Conservation (phyloP, 441 rosid species). For the Flueggea neowawraea region DNA sequence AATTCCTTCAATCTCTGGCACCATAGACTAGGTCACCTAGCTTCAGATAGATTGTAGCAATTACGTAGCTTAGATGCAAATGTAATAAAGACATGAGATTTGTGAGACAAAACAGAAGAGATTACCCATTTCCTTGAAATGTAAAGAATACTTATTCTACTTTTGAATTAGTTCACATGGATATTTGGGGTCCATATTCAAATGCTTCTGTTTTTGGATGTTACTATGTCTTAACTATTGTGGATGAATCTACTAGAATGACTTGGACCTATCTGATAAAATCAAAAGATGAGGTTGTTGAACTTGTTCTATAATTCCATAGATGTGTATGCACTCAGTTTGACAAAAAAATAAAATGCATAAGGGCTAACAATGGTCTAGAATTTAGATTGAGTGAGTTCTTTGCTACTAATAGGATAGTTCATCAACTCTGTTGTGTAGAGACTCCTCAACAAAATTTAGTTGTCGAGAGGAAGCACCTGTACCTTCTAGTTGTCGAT, state of each 20-base stretch:
- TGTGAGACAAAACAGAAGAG: not conserved
- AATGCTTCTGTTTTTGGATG: not conserved
- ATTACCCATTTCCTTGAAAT: not conserved
- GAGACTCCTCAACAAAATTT: constrained; percentile 2
- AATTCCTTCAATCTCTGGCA: too few species aligned
- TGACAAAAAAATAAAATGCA: not conserved
- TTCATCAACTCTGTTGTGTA: not conserved
- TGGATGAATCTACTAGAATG: not conserved
- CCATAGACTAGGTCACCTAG: too few species aligned
- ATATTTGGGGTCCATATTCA: not conserved
- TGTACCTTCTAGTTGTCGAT: not conserved
- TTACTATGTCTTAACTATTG: not conserved
- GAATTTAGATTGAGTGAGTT: not conserved
- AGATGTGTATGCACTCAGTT: not conserved
- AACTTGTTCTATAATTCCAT: not conserved
- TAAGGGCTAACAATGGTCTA: not conserved
- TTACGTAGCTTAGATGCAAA: too few species aligned
- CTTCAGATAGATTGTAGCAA: too few species aligned
- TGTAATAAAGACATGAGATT: not conserved
- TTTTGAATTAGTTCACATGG: not conserved
- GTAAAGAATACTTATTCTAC: not conserved
- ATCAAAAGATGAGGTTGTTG: not conserved
- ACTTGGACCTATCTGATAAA: not conserved
- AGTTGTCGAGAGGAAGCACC: not conserved
- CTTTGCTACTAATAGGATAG: not conserved